A percentile compares a stretch with the other conserved stretches of the same genome.
Evolutionary conservation across 2,329 filamentous ascomycete species (phyloP).

Genomic region (Fusarium lyarnte): DNA sequence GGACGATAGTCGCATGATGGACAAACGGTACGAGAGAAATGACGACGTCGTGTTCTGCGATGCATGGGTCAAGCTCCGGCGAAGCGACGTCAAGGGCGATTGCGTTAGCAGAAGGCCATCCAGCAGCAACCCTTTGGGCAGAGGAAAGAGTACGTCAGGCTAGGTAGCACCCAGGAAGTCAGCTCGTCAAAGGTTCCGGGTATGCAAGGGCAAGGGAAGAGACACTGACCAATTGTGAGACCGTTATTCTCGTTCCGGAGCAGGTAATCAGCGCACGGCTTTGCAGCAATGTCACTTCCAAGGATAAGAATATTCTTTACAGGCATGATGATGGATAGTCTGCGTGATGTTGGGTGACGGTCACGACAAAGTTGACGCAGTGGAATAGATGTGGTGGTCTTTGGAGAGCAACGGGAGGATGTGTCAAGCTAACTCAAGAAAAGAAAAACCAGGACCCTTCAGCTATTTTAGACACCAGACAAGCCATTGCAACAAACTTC

Average conservation of each 20-base stretch:
- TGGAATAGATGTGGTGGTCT: neutral
- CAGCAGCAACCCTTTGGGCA: neutral
- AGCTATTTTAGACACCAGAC: neutral
- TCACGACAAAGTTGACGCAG: neutral
- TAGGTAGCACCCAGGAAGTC: neutral
- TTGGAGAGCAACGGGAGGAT: neutral
- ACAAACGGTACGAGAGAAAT: neutral
- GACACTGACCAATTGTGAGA: neutral
- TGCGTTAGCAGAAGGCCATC: rapidly evolving
- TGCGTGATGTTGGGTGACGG: neutral
- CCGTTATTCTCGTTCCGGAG: neutral
- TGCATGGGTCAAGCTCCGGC: neutral
- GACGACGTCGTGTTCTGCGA: neutral
- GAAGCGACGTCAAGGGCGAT: neutral
- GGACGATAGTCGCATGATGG: neutral
- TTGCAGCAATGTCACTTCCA: neutral
- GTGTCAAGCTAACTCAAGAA: too few species aligned
- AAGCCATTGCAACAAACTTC: neutral
- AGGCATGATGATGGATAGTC: neutral
- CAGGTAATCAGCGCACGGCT: neutral
- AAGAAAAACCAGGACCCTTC: neutral
- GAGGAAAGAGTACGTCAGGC: neutral
- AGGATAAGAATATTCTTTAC: neutral
- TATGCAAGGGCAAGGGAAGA: too few species aligned
- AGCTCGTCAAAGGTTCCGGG: neutral